These are phyloP conservation scores for Suillus tomentosus DNA, from an alignment of 768 basidiomycete species.

Conservation along the genomic window DNA sequence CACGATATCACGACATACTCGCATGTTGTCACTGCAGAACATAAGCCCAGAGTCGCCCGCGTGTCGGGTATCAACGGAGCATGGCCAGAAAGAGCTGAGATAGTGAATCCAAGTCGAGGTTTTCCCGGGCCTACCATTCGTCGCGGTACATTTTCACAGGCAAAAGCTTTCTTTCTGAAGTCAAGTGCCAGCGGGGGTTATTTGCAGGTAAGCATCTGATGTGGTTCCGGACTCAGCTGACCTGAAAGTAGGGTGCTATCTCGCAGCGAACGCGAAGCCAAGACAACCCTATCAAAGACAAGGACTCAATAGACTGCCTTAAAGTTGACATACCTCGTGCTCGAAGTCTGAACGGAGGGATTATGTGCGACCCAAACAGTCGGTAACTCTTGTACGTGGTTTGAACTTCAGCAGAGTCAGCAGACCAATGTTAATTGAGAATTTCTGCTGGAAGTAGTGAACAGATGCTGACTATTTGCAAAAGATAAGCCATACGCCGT, in stretches of 20 bases:
- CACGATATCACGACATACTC: background rate
- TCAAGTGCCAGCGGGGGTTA: background rate
- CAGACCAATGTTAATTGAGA: background rate
- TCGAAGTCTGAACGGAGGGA: background rate
- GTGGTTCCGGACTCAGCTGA: background rate
- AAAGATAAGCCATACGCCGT: too few species aligned
- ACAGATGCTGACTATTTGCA: background rate
- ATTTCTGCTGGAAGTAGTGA: background rate
- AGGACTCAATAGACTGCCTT: background rate
- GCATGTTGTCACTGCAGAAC: conserved; percentile 12
- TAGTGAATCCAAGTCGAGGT: background rate
- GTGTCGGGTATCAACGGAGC: conserved; percentile 8
- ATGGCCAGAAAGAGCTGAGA: conserved; percentile 5
- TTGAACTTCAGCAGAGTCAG: background rate
- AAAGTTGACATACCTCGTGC: conserved; percentile 10
- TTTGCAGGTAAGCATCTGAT: background rate
- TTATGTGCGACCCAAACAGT: conserved; percentile 3
- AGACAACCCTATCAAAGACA: conserved; percentile 5
- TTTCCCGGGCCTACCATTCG: background rate
- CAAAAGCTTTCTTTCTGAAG: conserved; percentile 8
- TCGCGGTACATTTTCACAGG: conserved; percentile 13
- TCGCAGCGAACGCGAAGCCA: conserved; percentile 6
- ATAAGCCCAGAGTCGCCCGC: conserved; percentile 4
- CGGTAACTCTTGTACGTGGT: background rate
- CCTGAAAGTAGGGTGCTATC: background rate